Evolutionary conservation across 768 basidiomycete species (phyloP), one percentile per base, ranked within the genome.

Genomic region (Omphalotus guepiniiformis): DNA sequence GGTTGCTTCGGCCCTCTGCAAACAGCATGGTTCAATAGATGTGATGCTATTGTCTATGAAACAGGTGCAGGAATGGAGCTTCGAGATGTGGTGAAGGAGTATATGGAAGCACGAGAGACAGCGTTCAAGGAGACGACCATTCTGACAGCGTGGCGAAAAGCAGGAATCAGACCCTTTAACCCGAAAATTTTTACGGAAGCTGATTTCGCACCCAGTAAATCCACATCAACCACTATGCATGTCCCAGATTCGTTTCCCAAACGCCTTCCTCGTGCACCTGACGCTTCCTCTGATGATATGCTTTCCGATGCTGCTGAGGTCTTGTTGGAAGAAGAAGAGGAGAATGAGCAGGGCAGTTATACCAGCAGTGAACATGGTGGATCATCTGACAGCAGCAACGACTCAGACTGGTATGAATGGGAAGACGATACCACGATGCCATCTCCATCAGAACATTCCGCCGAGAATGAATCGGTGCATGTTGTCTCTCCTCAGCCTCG

Each of bases 1-100:
- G 65, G 63, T 3, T 61, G 65, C 27, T 76, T 74, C 54, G 63
- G 55, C 0, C 65, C 63, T 1, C 34, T 70, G 1, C 48, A 60
- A 37, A 15, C n/a, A 1, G 40, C 35, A 23, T 74, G 70, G 68
- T 29, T 39, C 4, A 44, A 60, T 9, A 55, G 40, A 1, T 65
- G 63, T 41, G 56, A 63, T 23, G 48, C 50, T 6, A 36, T 54
- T 3, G 25, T 58, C n/a, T 48, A 51, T 6, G 51, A 39, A 22
- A 59, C 39, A 3, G 58, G 61, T 29, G 39, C 55, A 26, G 54
- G 39, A n/a, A 67, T 68, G 49, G 39, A 21, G 6, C 49, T 48
- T 22, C 30, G 56, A 21, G 42, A 63, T 44, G 51, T 68, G 39
- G 56, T 68, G n/a, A 49, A 50, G 25, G 59, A 63, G 47, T 69